Conservation (phyloP, 139 green algal genomes). For the Chlamydomonas eustigma region DNA sequence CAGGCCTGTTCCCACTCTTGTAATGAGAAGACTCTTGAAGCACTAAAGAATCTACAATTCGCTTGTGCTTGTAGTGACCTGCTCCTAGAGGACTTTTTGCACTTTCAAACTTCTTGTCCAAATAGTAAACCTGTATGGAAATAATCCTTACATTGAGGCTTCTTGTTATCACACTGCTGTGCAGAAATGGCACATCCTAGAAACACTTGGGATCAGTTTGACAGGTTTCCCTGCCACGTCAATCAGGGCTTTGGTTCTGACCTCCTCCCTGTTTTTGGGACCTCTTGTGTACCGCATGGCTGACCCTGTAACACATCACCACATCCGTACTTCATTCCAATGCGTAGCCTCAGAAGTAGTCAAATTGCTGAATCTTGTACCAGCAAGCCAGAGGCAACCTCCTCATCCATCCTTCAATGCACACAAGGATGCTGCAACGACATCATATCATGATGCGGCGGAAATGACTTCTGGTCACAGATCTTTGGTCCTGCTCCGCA, state of each 20-base stretch:
- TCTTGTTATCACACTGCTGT: neutral
- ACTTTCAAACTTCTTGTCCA: too few species aligned
- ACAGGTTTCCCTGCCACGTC: constrained; percentile 16
- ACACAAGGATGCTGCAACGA: too few species aligned
- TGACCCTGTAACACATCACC: neutral
- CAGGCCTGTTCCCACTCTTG: neutral
- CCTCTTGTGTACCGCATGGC: constrained; percentile 25
- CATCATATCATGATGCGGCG: too few species aligned
- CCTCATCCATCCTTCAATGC: too few species aligned
- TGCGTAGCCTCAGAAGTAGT: neutral
- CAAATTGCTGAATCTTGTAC: too few species aligned
- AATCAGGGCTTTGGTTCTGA: constrained; percentile 35
- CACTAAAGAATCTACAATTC: too few species aligned
- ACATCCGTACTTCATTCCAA: neutral
- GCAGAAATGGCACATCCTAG: neutral
- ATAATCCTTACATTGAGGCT: too few species aligned
- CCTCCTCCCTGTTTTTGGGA: constrained; percentile 42
- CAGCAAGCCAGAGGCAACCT: too few species aligned
- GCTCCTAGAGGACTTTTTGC: too few species aligned
- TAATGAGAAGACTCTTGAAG: too few species aligned
- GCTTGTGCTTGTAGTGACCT: too few species aligned
- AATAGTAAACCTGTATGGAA: too few species aligned
- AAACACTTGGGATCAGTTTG: constrained; percentile 32
- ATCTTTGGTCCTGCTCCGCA: neutral
- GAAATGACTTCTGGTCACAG: neutral